These are phyloP conservation scores for Calophaca sinica DNA, from an alignment of 306 rosid species.

Conservation along the genomic window DNA sequence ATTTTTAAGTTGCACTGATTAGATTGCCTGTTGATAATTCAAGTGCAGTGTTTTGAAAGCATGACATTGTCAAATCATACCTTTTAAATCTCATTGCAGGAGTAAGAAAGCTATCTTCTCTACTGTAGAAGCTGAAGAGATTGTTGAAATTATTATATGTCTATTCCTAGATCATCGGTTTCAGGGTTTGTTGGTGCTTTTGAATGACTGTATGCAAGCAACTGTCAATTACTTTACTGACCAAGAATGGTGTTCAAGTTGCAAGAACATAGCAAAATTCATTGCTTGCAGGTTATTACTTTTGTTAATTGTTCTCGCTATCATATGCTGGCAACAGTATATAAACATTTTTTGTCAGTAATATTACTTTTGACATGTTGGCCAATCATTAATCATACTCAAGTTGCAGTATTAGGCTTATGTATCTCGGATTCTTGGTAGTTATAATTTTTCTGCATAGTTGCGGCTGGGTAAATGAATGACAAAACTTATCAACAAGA, in stretches of 20 bases:
- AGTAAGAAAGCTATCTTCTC: slow-evolving; percentile 62
- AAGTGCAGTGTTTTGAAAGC: slow-evolving; percentile 12
- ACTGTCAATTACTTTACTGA: slow-evolving; percentile 75
- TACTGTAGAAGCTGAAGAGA: slow-evolving; percentile 78
- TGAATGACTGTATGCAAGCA: slow-evolving; percentile 74
- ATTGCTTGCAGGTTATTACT: slow-evolving; percentile 77
- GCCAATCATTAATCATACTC: slow-evolving; percentile 14
- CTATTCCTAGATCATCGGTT: slow-evolving; percentile 80
- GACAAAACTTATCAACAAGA: slow-evolving; percentile 20
- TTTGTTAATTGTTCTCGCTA: slow-evolving; percentile 25
- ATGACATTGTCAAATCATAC: slow-evolving; percentile 13
- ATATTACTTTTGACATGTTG: slow-evolving; percentile 6
- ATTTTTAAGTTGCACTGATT: slow-evolving; percentile 29
- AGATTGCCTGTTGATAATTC: slow-evolving; percentile 22
- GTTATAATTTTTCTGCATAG: slow-evolving; percentile 10
- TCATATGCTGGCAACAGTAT: slow-evolving; percentile 9
- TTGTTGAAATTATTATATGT: slow-evolving; percentile 71
- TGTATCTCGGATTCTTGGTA: slow-evolving; percentile 7
- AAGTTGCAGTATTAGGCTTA: background rate
- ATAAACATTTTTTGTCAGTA: background rate
- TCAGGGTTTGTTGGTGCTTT: slow-evolving; percentile 70
- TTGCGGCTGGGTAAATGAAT: slow-evolving; percentile 12
- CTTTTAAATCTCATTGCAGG: slow-evolving; percentile 59
- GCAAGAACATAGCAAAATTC: slow-evolving; percentile 80
- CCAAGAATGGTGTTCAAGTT: slow-evolving; percentile 74